Evolutionary conservation across 495 filamentous ascomycete species (phyloP).

Genomic region (Neurospora sp.): DNA sequence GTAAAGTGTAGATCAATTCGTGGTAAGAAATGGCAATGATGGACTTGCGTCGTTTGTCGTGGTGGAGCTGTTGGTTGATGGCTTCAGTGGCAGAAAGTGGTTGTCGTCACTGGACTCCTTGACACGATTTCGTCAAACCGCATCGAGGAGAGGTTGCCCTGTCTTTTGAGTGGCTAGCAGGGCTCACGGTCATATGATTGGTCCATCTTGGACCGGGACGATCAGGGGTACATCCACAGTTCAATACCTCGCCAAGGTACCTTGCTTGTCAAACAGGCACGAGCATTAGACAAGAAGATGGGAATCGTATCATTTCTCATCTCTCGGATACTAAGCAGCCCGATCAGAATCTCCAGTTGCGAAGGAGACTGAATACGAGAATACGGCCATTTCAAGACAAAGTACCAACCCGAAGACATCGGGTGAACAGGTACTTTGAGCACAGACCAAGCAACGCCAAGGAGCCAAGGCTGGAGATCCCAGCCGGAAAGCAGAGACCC

Average conservation of each 20-base stretch:
- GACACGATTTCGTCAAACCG: background rate
- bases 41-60: background rate
- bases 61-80: background rate
- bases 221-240: background rate
- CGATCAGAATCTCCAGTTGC: background rate
- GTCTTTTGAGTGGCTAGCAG: background rate
- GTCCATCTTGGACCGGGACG: background rate
- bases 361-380: background rate
- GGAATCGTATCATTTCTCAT: background rate
- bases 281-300: background rate
- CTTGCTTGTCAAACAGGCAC: background rate
- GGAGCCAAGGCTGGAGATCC: background rate
- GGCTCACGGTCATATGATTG: background rate
- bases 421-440: background rate
- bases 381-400: background rate
- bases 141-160: background rate
- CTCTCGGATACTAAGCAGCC: background rate
- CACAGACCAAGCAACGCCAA: background rate
- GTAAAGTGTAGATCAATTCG: background rate
- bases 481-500: constrained; percentile 1
- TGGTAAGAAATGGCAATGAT: background rate
- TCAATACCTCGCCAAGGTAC: background rate
- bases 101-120: background rate
- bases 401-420: background rate
- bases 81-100: no score